Base-by-base conservation (phyloP, 805 yeast species). In the Starmerella geochares region DNA sequence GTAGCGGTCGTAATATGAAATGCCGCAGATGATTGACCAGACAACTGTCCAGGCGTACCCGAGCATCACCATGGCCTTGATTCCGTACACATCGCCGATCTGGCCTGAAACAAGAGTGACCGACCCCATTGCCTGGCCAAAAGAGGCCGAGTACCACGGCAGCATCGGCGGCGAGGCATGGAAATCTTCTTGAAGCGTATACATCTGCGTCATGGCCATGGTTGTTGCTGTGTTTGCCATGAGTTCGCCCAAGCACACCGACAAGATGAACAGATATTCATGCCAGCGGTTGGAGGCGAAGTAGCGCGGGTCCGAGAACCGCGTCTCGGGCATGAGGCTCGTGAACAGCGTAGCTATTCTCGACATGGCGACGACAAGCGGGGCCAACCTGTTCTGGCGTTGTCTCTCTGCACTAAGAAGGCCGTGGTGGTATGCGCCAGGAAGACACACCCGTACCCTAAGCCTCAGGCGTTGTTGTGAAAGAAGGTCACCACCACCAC, bases 141-240 rank as follows among this genome's bases (percentile, higher is more conserved):
- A 81, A 0, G 85, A 75, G 1, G 87, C 86, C 71, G 79, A 72
- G 60, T 78, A 77, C 92, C 94, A 81, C 45, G 69, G 64, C 8
- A 68, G 71, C 14, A 61, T 58, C 9, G 63, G 49, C 20, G 50
- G 48, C 1, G 54, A 54, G 20, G 64, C 57, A 19, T 58, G 55
- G 38, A 69, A 70, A 33, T 58, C 52, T 11, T 52, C 51, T 7
- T 66, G 66, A 3, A 72, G 64, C 17, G 54, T 57, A 21, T 59
- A 44, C 54, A 64, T 49, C 43, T 65, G 50, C 46, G 64, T 53
- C 45, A 67, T 35, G 31, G 63, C 54, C 46, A 66, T 66, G 0
- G 67, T 65, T 14, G 70, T 57, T 0, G 65, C 64, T n/a, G n/a
- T n/a, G n/a, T 50, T 48, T 76, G 82, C 59, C 86, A 83, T 66